phyloP scores from a whole-genome alignment of 2,329 filamentous ascomycete genomes.

The Nothomitra cinnamomea region DNA sequence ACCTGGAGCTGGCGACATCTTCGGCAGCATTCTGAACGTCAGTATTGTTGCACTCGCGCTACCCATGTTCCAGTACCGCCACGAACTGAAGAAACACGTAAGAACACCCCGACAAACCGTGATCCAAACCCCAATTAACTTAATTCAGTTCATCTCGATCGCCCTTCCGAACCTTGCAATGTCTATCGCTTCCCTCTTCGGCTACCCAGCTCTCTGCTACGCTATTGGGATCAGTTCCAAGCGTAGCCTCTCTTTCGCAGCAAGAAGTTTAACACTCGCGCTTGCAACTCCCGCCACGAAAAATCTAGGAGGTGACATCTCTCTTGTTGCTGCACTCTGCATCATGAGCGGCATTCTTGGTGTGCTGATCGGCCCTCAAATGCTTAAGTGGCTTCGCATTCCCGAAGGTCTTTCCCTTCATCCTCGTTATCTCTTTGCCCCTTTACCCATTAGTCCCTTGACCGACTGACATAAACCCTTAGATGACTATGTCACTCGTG shows the following conservation, averaged over 20 bases:
- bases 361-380: constrained; percentile 33
- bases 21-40: constrained; percentile 37
- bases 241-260: constrained; percentile 37
- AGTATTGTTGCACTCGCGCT: constrained; percentile 41
- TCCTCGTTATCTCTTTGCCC: constrained; percentile 14
- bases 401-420: constrained; percentile 24
- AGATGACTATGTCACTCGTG: constrained; percentile 46
- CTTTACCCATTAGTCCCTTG: background rate
- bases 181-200: constrained; percentile 36
- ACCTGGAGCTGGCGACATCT: constrained; percentile 40
- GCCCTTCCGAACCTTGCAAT: constrained; percentile 35
- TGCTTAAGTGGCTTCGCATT: constrained; percentile 33
- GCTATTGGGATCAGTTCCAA: constrained; percentile 35
- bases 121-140: constrained; percentile 2
- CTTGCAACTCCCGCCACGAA: constrained; percentile 38
- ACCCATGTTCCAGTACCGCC: constrained; percentile 43
- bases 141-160: constrained; percentile 29
- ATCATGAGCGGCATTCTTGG: constrained; percentile 44
- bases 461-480: constrained; percentile 10
- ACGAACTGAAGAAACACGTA: constrained; percentile 33
- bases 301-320: constrained; percentile 39
- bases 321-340: constrained; percentile 37
- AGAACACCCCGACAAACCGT: background rate
- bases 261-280: constrained; percentile 40
- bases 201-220: constrained; percentile 37